Base-by-base conservation (phyloP, 2,329 filamentous ascomycete species). In the Macrophomina phaseolina region DNA sequence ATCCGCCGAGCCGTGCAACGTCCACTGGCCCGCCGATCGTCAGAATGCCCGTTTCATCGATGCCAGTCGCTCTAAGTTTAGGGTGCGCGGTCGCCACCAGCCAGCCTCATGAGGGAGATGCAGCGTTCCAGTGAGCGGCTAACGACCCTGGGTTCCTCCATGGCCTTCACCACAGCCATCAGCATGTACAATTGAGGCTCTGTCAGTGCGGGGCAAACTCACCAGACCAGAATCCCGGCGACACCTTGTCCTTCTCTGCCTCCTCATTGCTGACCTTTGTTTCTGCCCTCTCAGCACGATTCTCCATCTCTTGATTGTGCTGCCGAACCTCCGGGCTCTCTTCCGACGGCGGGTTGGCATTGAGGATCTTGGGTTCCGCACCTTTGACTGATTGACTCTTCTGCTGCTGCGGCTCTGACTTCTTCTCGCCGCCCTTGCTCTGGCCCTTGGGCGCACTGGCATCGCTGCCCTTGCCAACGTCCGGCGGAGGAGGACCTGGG, bases 291-390 rank as follows among this genome's bases (percentile, higher is more conserved):
- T 82, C 80, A 71, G 77, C 74, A 71, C 80, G 74, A 61, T 77
- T 67, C 34, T 79, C 77, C 75, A 83, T 77, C 70, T 82, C 80
- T 69, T 74, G 64, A 68, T 83, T 83, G 71, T 83, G 81, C 71
- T 79, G 62, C 75, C 74, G 76, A 28, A 82, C 80, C 2, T 69
- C 61, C 67, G 76, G 70, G 12, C 77, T 70, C 34, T 70, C 70
- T 51, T 74, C 70, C 2, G 52, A 64, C 7, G 58, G 58, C 36
- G 76, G 71, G 38, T 70, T 74, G 46, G 76, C 75, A 62, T 76
- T 75, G 30, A 80, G 71, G 55, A 83, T 82, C 73, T 81, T 82
- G 23, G 81, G 81, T 70, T 80, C 70, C 73, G 80, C 74, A 67
- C 76, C 79, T 68, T 78, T 76, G 52, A 72, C 70, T 61, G 65